These are phyloP conservation scores for Ascocoryne sarcoides DNA, from an alignment of 2,329 filamentous ascomycete species.

Conservation along the genomic window DNA sequence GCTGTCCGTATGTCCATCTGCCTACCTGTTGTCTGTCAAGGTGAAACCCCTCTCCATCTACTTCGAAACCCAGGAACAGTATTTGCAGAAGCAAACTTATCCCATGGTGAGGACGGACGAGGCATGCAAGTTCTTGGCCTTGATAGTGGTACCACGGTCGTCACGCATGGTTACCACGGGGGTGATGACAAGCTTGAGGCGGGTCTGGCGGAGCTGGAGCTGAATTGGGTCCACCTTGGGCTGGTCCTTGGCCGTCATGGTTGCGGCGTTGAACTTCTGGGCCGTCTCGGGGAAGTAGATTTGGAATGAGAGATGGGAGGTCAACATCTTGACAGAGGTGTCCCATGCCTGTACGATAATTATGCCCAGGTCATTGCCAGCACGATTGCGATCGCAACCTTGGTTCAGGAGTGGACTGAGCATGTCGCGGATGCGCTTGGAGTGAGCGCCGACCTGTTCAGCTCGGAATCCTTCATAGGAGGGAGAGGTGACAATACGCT, in stretches of 20 bases:
- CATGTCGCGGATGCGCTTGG: conserved; percentile 33
- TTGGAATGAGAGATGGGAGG: conserved; percentile 33
- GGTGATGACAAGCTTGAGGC: conserved; percentile 45
- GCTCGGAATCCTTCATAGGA: conserved; percentile 25
- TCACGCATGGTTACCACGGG: conserved; percentile 47
- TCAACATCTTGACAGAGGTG: conserved; percentile 38
- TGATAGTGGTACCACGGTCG: conserved; percentile 29
- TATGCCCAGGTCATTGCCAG: conserved; percentile 32
- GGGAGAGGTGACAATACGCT: conserved; percentile 30
- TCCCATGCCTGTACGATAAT: conserved; percentile 20
- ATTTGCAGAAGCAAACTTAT: no score
- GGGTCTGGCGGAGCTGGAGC: conserved; percentile 42
- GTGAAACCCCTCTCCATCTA: no score
- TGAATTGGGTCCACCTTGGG: conserved; percentile 32
- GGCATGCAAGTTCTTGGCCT: conserved; percentile 20
- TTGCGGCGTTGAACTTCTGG: conserved; percentile 39
- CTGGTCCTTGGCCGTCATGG: conserved; percentile 37
- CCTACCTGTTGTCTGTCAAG: no score
- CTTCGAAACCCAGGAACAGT: no score
- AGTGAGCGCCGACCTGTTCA: conserved; percentile 13
- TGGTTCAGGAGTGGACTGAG: conserved; percentile 35
- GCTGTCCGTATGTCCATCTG: no score
- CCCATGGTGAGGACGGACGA: conserved; percentile 21
- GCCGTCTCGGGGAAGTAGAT: conserved; percentile 43
- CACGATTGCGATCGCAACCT: conserved; percentile 28